Evolutionary conservation across 345 rosid species (phyloP).

Genomic region (Dipteronia sinensis): DNA sequence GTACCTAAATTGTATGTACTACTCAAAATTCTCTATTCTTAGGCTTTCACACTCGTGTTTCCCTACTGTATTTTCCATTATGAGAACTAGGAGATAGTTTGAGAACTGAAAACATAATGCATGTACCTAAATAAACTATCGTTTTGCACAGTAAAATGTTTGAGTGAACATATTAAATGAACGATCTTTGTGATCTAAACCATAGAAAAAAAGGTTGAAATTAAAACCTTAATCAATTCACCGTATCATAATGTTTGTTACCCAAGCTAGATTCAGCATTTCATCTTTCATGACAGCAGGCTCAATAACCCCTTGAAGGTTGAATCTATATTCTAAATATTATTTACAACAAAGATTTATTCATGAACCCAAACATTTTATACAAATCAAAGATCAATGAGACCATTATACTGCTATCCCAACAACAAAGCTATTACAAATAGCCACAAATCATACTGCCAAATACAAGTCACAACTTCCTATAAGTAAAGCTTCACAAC

Average conservation of each 20-base stretch:
- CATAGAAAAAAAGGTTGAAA: too few species aligned
- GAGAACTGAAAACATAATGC: too few species aligned
- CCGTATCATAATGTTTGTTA: not conserved
- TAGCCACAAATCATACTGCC: not conserved
- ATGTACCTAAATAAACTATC: too few species aligned
- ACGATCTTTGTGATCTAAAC: too few species aligned
- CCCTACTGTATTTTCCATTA: too few species aligned
- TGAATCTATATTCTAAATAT: not conserved
- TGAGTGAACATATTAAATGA: too few species aligned
- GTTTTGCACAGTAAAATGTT: too few species aligned
- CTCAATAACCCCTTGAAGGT: not conserved
- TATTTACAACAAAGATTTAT: not conserved
- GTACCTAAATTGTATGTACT: not conserved
- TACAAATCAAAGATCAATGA: not conserved
- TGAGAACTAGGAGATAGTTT: too few species aligned
- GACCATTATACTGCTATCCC: not conserved
- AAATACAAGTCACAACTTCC: not conserved
- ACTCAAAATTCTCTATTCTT: not conserved
- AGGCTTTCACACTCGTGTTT: too few species aligned
- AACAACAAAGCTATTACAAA: not conserved
- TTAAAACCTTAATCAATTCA: too few species aligned
- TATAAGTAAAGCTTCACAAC: not conserved
- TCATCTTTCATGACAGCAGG: not conserved
- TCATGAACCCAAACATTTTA: not conserved
- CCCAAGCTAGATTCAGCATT: not conserved